Evolutionary conservation across 1,284 basidiomycete species (phyloP).

Genomic region (Boletus mariae): DNA sequence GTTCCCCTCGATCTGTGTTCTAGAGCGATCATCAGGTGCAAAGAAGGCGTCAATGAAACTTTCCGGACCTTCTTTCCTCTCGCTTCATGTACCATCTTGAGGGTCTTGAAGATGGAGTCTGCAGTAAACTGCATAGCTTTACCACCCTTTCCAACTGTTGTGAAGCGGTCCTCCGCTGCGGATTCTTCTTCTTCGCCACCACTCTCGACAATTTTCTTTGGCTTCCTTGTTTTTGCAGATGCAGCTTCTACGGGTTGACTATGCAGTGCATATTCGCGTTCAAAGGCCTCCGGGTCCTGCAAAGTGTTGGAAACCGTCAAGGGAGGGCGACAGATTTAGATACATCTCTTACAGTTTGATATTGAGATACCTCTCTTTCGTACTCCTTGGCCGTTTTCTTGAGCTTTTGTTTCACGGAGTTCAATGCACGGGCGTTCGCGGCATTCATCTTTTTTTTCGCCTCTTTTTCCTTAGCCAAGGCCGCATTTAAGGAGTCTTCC

Average conservation of each 20-base stretch:
- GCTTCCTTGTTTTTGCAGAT: slow-evolving; percentile 43
- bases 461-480: slow-evolving; percentile 85
- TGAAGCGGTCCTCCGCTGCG: slow-evolving; percentile 69
- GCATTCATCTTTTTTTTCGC: slow-evolving; percentile 97
- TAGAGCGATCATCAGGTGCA: slow-evolving; percentile 32
- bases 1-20: slow-evolving; percentile 96
- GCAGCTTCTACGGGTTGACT: slow-evolving; percentile 48
- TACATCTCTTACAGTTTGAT: slow-evolving; percentile 63
- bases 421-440: slow-evolving; percentile 90
- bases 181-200: slow-evolving; percentile 44
- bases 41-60: not conserved
- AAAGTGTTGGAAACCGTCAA: slow-evolving; percentile 4
- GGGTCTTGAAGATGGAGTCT: slow-evolving; percentile 91
- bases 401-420: slow-evolving; percentile 96
- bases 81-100: slow-evolving; percentile 90
- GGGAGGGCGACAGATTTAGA: not conserved
- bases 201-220: slow-evolving; percentile 35
- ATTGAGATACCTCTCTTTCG: slow-evolving; percentile 78
- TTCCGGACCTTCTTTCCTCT: slow-evolving; percentile 87
- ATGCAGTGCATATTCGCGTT: slow-evolving; percentile 64
- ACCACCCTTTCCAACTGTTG: slow-evolving; percentile 89
- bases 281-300: slow-evolving; percentile 88
- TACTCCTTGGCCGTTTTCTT: slow-evolving; percentile 91
- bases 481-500: slow-evolving; percentile 72
- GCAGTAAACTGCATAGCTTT: slow-evolving; percentile 81